phyloP scores from a whole-genome alignment of 768 basidiomycete species.

The Phylloporus sp. region DNA sequence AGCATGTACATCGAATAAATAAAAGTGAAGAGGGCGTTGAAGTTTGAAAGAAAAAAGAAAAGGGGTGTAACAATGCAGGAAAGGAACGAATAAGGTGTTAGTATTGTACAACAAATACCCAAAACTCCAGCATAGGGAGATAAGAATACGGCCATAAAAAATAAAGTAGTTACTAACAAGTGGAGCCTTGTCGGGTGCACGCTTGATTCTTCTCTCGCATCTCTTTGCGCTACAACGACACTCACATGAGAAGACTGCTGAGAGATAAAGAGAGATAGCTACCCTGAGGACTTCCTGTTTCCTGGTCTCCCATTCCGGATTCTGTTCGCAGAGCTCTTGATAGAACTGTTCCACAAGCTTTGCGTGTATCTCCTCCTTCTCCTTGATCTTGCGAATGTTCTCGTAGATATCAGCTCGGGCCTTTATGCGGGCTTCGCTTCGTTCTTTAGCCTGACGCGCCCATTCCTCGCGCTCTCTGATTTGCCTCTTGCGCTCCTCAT shows the following conservation, averaged over 20 bases:
- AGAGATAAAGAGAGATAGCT: constrained; percentile 11
- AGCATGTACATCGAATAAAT: constrained; percentile 9
- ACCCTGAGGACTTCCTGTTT: constrained; percentile 51
- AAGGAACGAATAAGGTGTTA: not conserved
- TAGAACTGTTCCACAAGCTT: constrained; percentile 52
- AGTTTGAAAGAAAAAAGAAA: constrained; percentile 1
- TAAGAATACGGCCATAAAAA: constrained; percentile 33
- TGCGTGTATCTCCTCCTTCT: constrained; percentile 37
- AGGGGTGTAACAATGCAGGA: constrained; percentile 5
- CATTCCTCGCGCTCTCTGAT: constrained; percentile 52
- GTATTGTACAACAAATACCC: constrained; percentile 29
- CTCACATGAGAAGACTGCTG: constrained; percentile 5
- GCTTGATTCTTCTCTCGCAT: constrained; percentile 27
- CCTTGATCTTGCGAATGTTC: constrained; percentile 38
- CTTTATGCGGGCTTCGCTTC: constrained; percentile 49
- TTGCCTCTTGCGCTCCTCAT: constrained; percentile 39
- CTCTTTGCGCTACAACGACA: constrained; percentile 24
- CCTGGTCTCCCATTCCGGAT: constrained; percentile 62
- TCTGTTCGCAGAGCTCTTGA: constrained; percentile 48
- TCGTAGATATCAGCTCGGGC: constrained; percentile 36
- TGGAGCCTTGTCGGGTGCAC: constrained; percentile 14
- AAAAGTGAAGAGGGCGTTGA: too few relatives aligned
- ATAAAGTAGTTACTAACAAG: constrained; percentile 6
- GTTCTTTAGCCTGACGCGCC: constrained; percentile 47
- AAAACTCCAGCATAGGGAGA: constrained; percentile 18